phyloP scores from a whole-genome alignment of 1,284 basidiomycete genomes.

The Heliocybe sulcata region DNA sequence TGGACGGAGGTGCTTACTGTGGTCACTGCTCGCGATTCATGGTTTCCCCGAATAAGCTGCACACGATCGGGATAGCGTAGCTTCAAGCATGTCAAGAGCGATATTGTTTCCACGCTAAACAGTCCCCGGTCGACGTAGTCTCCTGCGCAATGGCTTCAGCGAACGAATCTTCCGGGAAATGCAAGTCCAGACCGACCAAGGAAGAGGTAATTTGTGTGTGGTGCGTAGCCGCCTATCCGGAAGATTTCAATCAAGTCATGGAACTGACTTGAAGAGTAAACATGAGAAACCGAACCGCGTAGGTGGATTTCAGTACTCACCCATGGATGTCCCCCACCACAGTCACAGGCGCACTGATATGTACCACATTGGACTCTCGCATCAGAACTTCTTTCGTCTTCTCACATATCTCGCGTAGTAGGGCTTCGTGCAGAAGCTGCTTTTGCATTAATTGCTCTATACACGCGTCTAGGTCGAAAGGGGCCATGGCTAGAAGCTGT shows the following conservation, averaged over 20 bases:
- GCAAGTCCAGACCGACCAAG: slow-evolving; percentile 57
- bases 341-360: slow-evolving; percentile 96
- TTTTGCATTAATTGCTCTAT: slow-evolving; percentile 87
- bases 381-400: slow-evolving; percentile 98
- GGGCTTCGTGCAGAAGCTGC: slow-evolving; percentile 87
- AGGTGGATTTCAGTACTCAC: slow-evolving; percentile 42
- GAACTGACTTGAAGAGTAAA: slow-evolving; percentile 74
- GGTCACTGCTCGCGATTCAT: slow-evolving; percentile 96
- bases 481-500: slow-evolving; percentile 50
- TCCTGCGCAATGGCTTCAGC: slow-evolving; percentile 40
- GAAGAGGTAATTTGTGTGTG: slow-evolving; percentile 96
- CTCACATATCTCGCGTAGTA: slow-evolving; percentile 94
- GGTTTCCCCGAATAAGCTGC: slow-evolving; percentile 96
- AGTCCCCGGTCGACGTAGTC: slow-evolving; percentile 98
- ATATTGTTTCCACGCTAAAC: slow-evolving; percentile 98
- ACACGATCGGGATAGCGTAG: slow-evolving; percentile 96
- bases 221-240: slow-evolving; percentile 94
- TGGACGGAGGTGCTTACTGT: slow-evolving; percentile 52
- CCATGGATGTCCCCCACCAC: slow-evolving; percentile 99
- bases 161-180: slow-evolving; percentile 2
- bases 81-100: slow-evolving; percentile 94
- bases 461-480: slow-evolving; percentile 93
- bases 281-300: slow-evolving; percentile 10
- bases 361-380: slow-evolving; percentile 98
- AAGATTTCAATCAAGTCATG: slow-evolving; percentile 99